These are phyloP conservation scores for Adansonia rubrostipa DNA, from an alignment of 441 rosid species.

Conservation along the genomic window DNA sequence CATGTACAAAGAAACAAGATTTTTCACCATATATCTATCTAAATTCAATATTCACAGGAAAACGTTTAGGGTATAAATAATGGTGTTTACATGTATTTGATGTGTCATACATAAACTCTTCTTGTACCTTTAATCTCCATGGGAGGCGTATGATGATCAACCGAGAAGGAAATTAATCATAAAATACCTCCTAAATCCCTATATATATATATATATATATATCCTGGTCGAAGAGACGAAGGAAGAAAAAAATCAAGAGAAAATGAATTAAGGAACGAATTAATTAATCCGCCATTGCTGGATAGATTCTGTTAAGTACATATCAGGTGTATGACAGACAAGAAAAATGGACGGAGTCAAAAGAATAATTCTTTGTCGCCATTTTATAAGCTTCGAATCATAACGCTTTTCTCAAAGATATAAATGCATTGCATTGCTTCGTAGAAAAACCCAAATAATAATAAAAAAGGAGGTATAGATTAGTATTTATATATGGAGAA, in stretches of 20 bases:
- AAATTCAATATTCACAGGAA: too few species aligned
- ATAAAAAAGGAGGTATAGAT: neutral
- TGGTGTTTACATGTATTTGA: too few species aligned
- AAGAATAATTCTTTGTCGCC: constrained; percentile 19
- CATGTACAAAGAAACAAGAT: neutral
- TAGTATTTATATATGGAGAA: neutral
- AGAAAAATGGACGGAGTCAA: neutral
- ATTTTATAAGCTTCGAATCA: neutral
- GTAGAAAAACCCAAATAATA: neutral
- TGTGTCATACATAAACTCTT: too few species aligned
- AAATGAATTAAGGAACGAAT: neutral
- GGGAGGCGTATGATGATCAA: neutral
- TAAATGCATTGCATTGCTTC: neutral
- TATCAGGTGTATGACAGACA: neutral
- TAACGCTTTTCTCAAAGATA: neutral
- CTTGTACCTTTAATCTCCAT: neutral
- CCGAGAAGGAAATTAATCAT: neutral
- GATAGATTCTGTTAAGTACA: constrained; percentile 4
- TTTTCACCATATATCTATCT: too few species aligned
- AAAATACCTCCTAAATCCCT: neutral
- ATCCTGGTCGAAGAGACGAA: too few species aligned
- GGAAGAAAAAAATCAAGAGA: neutral
- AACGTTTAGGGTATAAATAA: too few species aligned
- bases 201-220: neutral
- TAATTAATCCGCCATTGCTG: neutral